These are phyloP conservation scores for Trichoderma breve DNA, from an alignment of 2,329 filamentous ascomycete species.

Conservation along the genomic window DNA sequence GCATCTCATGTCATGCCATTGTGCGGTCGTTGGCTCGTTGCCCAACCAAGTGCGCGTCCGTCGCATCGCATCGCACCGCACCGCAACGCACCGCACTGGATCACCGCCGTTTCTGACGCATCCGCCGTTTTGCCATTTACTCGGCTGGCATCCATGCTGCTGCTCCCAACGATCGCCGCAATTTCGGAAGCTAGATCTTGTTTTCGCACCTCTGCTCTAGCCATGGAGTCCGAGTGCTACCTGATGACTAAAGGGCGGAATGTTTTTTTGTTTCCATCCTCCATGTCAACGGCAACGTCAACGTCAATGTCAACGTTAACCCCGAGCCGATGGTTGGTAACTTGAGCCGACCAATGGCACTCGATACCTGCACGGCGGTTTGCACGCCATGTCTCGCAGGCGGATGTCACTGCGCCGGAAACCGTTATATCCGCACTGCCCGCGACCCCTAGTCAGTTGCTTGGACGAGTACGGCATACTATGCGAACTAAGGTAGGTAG, in stretches of 20 bases:
- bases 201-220: neutral
- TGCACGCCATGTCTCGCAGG: conserved; percentile 12
- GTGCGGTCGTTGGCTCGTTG: neutral
- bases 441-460: neutral
- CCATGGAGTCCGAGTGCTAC: neutral
- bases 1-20: neutral
- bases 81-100: neutral
- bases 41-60: neutral
- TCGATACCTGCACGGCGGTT: conserved; percentile 10
- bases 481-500: conserved; percentile 3
- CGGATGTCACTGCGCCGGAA: conserved; percentile 3
- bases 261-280: neutral
- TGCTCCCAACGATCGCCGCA: neutral
- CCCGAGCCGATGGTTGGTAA: neutral
- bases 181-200: neutral
- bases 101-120: neutral
- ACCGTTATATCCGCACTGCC: conserved; percentile 7
- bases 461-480: neutral
- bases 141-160: neutral
- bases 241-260: neutral
- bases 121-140: neutral
- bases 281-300: neutral
- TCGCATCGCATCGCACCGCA: neutral
- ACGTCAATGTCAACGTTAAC: neutral
- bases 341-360: conserved; percentile 1